Evolutionary conservation across 2,329 filamentous ascomycete genomes (phyloP).

Genomic region (Amesomyces nigricolor): DNA sequence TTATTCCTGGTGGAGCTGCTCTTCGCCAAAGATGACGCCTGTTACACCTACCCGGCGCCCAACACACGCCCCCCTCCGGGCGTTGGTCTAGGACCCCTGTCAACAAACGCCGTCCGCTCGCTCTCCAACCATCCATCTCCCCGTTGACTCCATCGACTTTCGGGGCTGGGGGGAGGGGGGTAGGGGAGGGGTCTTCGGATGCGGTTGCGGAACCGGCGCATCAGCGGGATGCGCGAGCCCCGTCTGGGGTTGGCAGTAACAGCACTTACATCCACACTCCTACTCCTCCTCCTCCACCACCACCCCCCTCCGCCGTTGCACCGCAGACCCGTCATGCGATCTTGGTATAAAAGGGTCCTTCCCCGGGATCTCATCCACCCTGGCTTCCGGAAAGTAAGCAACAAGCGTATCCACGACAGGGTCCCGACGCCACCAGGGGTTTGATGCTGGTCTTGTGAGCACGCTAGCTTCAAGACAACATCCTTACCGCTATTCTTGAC

Average conservation of each 20-base stretch:
- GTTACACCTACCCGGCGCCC: neutral
- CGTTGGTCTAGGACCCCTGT: neutral
- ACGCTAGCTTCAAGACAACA: conserved; percentile 6
- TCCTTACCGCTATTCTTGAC: conserved; percentile 1
- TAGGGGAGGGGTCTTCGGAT: neutral
- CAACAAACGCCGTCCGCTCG: neutral
- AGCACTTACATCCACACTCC: neutral
- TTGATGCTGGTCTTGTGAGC: conserved; percentile 5
- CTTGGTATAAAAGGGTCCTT: conserved; percentile 12
- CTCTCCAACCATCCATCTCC: neutral
- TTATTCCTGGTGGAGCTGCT: conserved; percentile 3
- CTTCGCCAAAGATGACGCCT: neutral
- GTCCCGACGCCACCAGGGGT: conserved; percentile 8
- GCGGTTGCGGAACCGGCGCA: neutral
- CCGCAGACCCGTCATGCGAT: neutral
- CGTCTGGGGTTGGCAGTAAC: neutral
- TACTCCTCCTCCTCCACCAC: neutral
- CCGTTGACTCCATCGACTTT: neutral
- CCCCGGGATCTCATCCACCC: neutral
- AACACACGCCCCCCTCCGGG: no score
- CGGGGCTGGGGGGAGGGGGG: neutral
- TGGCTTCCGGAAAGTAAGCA: neutral
- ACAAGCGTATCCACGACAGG: conserved; percentile 5
- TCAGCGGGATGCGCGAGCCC: conserved; percentile 2
- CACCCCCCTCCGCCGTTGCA: neutral